A percentile compares a stretch with the other conserved stretches of the same genome.
Conservation (phyloP, 106 monocot genomes). For the Apostasia ramifera region DNA sequence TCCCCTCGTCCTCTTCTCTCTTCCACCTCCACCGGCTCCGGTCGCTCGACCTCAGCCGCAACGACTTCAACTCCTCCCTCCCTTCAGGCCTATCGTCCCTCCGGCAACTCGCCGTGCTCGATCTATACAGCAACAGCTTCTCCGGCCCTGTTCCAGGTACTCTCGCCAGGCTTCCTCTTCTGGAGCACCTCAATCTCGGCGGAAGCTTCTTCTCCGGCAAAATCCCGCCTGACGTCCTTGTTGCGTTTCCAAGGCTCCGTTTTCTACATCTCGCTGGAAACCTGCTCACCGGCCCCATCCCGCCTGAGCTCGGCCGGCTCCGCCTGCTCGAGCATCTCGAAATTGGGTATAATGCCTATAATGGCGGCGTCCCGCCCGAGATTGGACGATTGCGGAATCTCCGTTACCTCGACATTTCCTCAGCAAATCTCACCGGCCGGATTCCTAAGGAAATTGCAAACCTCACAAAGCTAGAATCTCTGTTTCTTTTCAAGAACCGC, state of each 20-base stretch:
- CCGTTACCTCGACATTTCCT: slow-evolving; percentile 66
- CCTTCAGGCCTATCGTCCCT: slow-evolving; percentile 37
- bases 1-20: slow-evolving; percentile 37
- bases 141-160: slow-evolving; percentile 37
- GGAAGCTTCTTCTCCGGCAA: slow-evolving; percentile 70
- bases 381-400: slow-evolving; percentile 39
- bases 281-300: slow-evolving; percentile 45
- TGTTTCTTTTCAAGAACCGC: slow-evolving; percentile 79
- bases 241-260: slow-evolving; percentile 21
- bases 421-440: slow-evolving; percentile 47
- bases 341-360: slow-evolving; percentile 67
- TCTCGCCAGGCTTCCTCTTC: slow-evolving; percentile 14
- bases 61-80: slow-evolving; percentile 64
- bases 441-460: slow-evolving; percentile 47
- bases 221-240: slow-evolving; percentile 29
- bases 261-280: slow-evolving; percentile 82
- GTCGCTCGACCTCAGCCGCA: slow-evolving; percentile 71
- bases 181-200: slow-evolving; percentile 68
- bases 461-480: slow-evolving; percentile 31
- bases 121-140: slow-evolving; percentile 89
- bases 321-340: slow-evolving; percentile 54
- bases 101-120: slow-evolving; percentile 26
- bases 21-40: slow-evolving; percentile 45
- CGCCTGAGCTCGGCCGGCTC: slow-evolving; percentile 35
- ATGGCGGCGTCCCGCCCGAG: slow-evolving; percentile 44